Percentiles rank a stretch among this genome's conserved stretches.
phyloP scores from a whole-genome alignment of 2,329 filamentous ascomycete species.

The Alternaria triticina region DNA sequence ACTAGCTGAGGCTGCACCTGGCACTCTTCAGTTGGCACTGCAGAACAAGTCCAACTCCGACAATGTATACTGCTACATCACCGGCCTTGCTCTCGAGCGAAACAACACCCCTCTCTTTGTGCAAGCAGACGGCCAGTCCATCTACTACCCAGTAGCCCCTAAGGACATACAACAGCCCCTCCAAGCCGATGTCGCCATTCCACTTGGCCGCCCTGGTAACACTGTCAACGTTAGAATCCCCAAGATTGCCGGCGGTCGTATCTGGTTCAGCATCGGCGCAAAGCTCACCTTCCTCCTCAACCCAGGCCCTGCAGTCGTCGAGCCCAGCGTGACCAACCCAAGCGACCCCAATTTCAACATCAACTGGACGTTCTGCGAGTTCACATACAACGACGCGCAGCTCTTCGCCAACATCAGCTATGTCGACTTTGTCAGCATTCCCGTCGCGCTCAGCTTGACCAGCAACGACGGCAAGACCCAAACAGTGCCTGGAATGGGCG shows the following conservation, averaged over 20 bases:
- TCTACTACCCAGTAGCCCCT: slow-evolving; percentile 70
- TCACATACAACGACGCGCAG: slow-evolving; percentile 56
- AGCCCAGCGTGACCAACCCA: slow-evolving; percentile 73
- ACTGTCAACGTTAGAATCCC: slow-evolving; percentile 69
- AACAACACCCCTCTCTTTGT: slow-evolving; percentile 68
- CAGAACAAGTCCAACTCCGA: slow-evolving; percentile 69
- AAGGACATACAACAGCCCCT: slow-evolving; percentile 59
- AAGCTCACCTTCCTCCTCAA: slow-evolving; percentile 74
- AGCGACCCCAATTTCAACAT: slow-evolving; percentile 56
- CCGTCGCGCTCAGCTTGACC: slow-evolving; percentile 53
- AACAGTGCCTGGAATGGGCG: slow-evolving; percentile 63
- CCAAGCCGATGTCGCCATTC: slow-evolving; percentile 66
- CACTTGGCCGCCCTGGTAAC: slow-evolving; percentile 66
- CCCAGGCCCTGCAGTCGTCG: slow-evolving; percentile 73
- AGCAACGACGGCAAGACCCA: slow-evolving; percentile 49
- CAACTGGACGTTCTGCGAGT: slow-evolving; percentile 56
- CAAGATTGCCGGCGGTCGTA: slow-evolving; percentile 71
- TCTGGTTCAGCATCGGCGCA: slow-evolving; percentile 71
- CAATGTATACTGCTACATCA: slow-evolving; percentile 73
- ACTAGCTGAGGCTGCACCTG: slow-evolving; percentile 26
- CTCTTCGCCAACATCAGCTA: slow-evolving; percentile 67
- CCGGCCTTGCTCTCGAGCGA: slow-evolving; percentile 67
- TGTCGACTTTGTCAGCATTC: slow-evolving; percentile 73
- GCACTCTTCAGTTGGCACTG: slow-evolving; percentile 66
- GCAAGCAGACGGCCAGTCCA: slow-evolving; percentile 68